Conservation (phyloP, 257 asterid species). For the Craterostigma plantagineum region DNA sequence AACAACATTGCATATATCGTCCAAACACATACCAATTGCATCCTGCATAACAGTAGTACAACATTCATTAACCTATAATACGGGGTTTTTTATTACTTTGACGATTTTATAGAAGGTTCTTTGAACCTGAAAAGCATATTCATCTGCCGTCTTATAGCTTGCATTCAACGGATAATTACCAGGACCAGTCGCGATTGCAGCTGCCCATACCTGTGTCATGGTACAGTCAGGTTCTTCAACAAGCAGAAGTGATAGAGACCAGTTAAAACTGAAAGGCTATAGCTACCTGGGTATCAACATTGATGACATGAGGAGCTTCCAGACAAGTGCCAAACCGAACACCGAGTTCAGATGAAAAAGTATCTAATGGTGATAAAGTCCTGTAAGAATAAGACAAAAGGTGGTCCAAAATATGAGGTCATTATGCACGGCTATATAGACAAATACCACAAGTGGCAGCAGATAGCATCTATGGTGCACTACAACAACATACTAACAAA, state of each 20-base stretch:
- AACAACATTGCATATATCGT: conserved; percentile 70
- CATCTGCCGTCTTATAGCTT: conserved; percentile 77
- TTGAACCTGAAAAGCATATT: conserved; percentile 71
- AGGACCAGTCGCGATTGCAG: conserved; percentile 79
- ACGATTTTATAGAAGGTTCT: conserved; percentile 7
- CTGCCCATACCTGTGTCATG: conserved; percentile 64
- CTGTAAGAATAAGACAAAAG: conserved; percentile 16
- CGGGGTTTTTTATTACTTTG: conserved; percentile 7
- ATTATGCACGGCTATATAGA: background rate
- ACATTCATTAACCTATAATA: conserved; percentile 1
- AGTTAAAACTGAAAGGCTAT: background rate
- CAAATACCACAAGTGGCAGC: too few species aligned
- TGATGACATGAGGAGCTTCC: conserved; percentile 95
- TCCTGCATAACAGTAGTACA: conserved; percentile 36
- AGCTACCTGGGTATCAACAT: conserved; percentile 69
- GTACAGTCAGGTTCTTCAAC: conserved; percentile 6
- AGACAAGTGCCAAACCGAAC: conserved; percentile 73
- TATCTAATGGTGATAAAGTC: conserved; percentile 74
- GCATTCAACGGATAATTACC: conserved; percentile 78
- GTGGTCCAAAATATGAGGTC: background rate
- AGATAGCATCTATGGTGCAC: too few species aligned
- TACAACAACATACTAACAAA: too few species aligned
- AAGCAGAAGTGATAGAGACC: background rate
- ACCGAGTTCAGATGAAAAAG: conserved; percentile 96
- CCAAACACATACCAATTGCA: conserved; percentile 66